Base-by-base conservation (phyloP, 2,329 filamentous ascomycete species). In the Daldinia sp. region DNA sequence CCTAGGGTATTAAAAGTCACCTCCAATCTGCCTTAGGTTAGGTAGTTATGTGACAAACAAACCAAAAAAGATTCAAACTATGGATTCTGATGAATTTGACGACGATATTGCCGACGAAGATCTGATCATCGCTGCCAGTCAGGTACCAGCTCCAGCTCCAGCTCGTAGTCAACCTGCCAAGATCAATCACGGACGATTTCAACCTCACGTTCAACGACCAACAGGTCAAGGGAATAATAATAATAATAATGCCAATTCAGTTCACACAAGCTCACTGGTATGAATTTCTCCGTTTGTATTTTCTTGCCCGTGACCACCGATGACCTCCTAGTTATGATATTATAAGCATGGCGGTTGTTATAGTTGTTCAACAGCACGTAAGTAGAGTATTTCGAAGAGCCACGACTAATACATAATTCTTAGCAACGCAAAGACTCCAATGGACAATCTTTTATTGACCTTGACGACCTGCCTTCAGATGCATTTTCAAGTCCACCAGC, bases 71-170 rank as follows among this genome's bases (percentile, higher is more conserved):
- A 56, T 23, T 48, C 35, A 59, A 58, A 73, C 51, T 51, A 87
- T 87, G 86, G 84, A 87, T 67, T 84, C 81, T 67, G 88, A 91
- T 71, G 88, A 90, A 51, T 91, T 88, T 74, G 88, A 88, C 65
- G 88, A 89, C 68, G 86, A 87, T 69, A 85, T 91, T 59, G 85
- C 87, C 59, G 90, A 92, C 68, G 90, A 90, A 74, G 90, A 91
- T 71, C 81, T 92, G 65, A 82, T 92, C 50, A 81, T 85, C 39
- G 89, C 86, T 6, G 83, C 89, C 23, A 88, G 86, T 41, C 86
- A 89, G 69, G 63, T 79, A 33, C 70, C 72, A 18, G 60, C 4
- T 79, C 78, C 70, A 77, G 64, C 30, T 33, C 30, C 30, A 39
- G 35, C 12, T 33, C 69, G 65, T 73, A 23, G 63, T 68, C 57